Conservation (phyloP, 129 eudicot genomes). For the Tagetes patula region DNA sequence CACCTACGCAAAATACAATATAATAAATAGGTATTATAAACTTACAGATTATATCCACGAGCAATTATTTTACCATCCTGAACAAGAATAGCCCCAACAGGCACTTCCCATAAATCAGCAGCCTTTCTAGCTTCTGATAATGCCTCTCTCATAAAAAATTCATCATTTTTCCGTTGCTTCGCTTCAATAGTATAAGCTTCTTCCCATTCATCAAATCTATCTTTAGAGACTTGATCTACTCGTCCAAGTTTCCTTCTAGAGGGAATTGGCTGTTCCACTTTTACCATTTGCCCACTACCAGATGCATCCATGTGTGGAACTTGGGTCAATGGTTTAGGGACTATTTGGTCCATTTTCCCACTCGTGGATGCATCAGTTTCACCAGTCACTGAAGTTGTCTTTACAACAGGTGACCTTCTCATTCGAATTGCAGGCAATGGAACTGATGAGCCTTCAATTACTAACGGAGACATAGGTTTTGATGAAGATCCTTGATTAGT, state of each 20-base stretch:
- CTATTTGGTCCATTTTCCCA: conserved; percentile 25
- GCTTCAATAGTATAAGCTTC: conserved; percentile 77
- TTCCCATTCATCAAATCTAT: conserved; percentile 92
- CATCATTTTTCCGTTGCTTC: conserved; percentile 68
- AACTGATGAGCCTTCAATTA: conserved; percentile 28
- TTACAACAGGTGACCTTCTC: conserved; percentile 55
- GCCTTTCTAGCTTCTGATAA: conserved; percentile 84
- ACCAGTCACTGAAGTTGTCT: conserved; percentile 34
- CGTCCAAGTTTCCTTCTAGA: conserved; percentile 54
- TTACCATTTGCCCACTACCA: conserved; percentile 29
- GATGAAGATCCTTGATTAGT: conserved; percentile 37
- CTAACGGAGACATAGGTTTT: conserved; percentile 33
- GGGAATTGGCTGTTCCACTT: conserved; percentile 29
- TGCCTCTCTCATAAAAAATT: conserved; percentile 90
- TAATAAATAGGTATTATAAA: conserved; percentile 15
- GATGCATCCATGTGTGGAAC: conserved; percentile 24
- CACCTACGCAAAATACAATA: background rate
- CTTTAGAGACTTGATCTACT: conserved; percentile 53
- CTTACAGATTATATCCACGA: conserved; percentile 93
- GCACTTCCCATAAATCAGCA: conserved; percentile 97
- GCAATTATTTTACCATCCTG: conserved; percentile 85
- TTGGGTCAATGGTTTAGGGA: conserved; percentile 16
- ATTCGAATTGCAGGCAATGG: conserved; percentile 51
- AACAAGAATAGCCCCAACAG: conserved; percentile 95
- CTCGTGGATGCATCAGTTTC: conserved; percentile 43